Conservation (phyloP, 2,329 filamentous ascomycete genomes). For the Pseudogymnoascus verrucosus region DNA sequence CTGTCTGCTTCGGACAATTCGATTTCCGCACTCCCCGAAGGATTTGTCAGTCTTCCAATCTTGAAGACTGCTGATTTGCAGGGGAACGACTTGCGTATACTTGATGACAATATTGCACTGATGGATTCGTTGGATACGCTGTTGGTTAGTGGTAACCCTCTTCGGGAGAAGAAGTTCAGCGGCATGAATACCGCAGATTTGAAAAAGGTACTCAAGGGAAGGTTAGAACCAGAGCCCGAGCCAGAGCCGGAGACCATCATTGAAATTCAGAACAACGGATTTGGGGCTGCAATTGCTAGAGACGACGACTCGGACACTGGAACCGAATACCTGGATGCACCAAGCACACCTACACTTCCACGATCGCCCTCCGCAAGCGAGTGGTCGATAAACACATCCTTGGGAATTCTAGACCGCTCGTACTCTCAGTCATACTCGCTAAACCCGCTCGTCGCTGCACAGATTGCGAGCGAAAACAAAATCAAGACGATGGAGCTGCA, state of each 20-base stretch:
- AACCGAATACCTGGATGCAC: slow-evolving; percentile 50
- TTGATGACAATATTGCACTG: slow-evolving; percentile 68
- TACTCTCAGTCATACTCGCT: slow-evolving; percentile 55
- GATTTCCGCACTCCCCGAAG: slow-evolving; percentile 65
- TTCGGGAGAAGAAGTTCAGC: slow-evolving; percentile 80
- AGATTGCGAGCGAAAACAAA: slow-evolving; percentile 43
- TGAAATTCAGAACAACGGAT: slow-evolving; percentile 21
- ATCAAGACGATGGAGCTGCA: slow-evolving; percentile 59
- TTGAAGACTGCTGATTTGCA: slow-evolving; percentile 75
- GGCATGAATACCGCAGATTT: slow-evolving; percentile 73
- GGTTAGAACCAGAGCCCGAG: slow-evolving; percentile 48
- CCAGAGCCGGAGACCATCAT: slow-evolving; percentile 23
- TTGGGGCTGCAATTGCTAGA: not conserved
- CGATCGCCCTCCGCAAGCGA: slow-evolving; percentile 2
- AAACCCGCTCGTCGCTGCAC: slow-evolving; percentile 49
- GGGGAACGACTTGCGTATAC: slow-evolving; percentile 68
- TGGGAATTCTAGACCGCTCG: slow-evolving; percentile 60
- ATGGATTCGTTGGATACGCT: slow-evolving; percentile 74
- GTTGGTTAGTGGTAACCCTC: slow-evolving; percentile 77
- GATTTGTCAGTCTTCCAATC: slow-evolving; percentile 59
- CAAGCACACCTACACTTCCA: slow-evolving; percentile 47
- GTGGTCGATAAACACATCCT: slow-evolving; percentile 39
- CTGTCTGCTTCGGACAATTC: slow-evolving; percentile 76
- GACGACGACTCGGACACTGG: slow-evolving; percentile 36
- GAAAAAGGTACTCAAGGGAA: slow-evolving; percentile 61